Evolutionary conservation across 2,329 filamentous ascomycete genomes (phyloP), one percentile per base, ranked within the genome.

Genomic region (Trichophyton rubrum): DNA sequence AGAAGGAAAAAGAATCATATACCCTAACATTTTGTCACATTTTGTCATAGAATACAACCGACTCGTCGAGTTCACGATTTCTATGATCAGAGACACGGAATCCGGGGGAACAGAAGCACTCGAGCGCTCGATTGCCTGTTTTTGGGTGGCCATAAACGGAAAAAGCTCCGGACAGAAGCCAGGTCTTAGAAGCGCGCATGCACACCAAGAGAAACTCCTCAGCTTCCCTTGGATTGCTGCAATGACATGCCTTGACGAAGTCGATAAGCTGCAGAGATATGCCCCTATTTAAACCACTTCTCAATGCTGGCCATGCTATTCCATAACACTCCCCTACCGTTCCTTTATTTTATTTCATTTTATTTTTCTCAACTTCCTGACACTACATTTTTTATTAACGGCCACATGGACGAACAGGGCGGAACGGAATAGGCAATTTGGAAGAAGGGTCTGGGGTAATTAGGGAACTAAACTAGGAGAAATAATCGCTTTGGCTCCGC

Each of bases 171-270:
- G 27, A n/a, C 45, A 59, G n/a, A 60, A 30, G 41, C 3, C 27
- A 38, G 40, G 17, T 11, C 9, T n/a, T 22, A 24, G 22, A 13
- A 33, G 35, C n/a, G 35, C 47, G 17, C 55, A 45, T 22, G 35
- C 47, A 33, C 55, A 64, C 3, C 45, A 60, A 40, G 59, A 59
- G 3, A 63, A 65, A 58, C 53, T 69, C 9, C 49, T 62, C 6
- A 69, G 67, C 47, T 69, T 66, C 58, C 62, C 57, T 5, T 69
- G 67, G 67, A 64, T 69, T 43, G 66, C 67, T 22, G 67, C 66
- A 2, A 63, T 67, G 60, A 61, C 62, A 24, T 69, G 67, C 59
- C 53, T 68, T 35, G 61, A 64, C 22, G 67, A 69, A 40, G 64
- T 69, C 43, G 64, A 68, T 38, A 66, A 61, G 49, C 63, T 67